Base-by-base conservation (phyloP, 2,329 filamentous ascomycete species). In the Teratosphaeria pseudoeucalypti region DNA sequence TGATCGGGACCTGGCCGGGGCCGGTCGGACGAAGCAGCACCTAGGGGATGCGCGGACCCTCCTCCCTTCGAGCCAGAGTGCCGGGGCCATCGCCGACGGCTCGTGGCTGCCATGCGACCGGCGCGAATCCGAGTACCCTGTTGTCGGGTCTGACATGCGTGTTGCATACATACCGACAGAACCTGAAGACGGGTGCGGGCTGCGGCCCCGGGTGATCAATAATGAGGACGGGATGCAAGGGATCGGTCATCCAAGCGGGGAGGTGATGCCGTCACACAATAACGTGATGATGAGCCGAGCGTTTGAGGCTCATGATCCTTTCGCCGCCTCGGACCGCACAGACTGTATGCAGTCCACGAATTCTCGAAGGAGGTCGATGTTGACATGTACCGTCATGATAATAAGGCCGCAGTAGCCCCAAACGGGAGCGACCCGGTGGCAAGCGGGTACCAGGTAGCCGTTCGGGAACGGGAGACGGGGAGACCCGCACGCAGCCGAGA, bases 351-450 rank as follows among this genome's bases (percentile, higher is more conserved):
- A 12, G 43, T n/a, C n/a, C n/a, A n/a, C n/a, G n/a, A n/a, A 7
- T 47, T 16, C 14, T 47, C n/a, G 43, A 47, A 19, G 43, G n/a
- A 47, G 7, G n/a, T 6, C 23, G 34, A 23, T 23, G 23, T 23
- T 23, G n/a, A 1, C 23, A 23, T 23, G 23, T 23, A 23, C 23
- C 2, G 23, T 23, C n/a, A 23, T 2, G 23, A 2, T 23, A 1
- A 43, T 59, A 53, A 34, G 56, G 56, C 56, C 53, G 56, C 56
- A 57, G 56, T 54, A 53, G 26, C 12, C 54, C 56, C 37, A 27
- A 27, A 57, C 54, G 27, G 29, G 29, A 27, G 23, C 6, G 29
- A 56, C 39, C 29, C 52, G 52, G 52, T 54, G 52, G 2, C 23
- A 2, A 23, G n/a, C 52, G 29, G 26, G 19, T 27, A n/a, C n/a